A percentile compares a stretch with the other conserved stretches of the same genome.
These are phyloP conservation scores for Guadua angustifolia DNA, from an alignment of 176 grass and related monocot genomes.

Conservation along the genomic window DNA sequence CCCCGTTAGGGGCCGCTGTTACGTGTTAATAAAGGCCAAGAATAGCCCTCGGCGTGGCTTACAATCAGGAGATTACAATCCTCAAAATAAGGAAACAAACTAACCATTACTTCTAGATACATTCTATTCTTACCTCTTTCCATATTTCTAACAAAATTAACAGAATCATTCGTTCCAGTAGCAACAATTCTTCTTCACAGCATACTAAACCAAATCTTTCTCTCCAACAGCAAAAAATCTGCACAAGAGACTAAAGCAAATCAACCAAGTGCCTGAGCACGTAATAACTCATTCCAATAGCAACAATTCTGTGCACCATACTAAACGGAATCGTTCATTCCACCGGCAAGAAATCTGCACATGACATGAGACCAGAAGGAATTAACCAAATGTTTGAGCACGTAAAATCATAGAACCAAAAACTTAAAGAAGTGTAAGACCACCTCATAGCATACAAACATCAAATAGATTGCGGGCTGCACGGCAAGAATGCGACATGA, in stretches of 20 bases:
- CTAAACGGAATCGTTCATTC: conserved; percentile 26
- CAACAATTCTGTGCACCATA: no score
- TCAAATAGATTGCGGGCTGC: background rate
- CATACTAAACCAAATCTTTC: background rate
- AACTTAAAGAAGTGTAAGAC: no score
- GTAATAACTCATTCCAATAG: background rate
- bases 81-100: no score
- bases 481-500: background rate
- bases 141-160: no score
- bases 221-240: background rate
- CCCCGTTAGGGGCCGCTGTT: no score
- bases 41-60: no score
- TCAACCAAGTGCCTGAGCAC: background rate
- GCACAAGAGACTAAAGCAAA: background rate
- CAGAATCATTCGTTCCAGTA: background rate
- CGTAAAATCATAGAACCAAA: background rate
- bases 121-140: no score
- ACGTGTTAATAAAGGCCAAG: no score
- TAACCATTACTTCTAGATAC: no score
- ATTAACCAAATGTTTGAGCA: background rate
- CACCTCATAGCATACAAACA: background rate
- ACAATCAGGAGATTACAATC: no score
- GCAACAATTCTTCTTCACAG: background rate
- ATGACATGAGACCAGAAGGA: conserved; percentile 27
- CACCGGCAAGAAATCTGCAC: conserved; percentile 32